These are phyloP conservation scores for Penicillium waksmanii DNA, from an alignment of 495 filamentous ascomycete species.

Conservation along the genomic window DNA sequence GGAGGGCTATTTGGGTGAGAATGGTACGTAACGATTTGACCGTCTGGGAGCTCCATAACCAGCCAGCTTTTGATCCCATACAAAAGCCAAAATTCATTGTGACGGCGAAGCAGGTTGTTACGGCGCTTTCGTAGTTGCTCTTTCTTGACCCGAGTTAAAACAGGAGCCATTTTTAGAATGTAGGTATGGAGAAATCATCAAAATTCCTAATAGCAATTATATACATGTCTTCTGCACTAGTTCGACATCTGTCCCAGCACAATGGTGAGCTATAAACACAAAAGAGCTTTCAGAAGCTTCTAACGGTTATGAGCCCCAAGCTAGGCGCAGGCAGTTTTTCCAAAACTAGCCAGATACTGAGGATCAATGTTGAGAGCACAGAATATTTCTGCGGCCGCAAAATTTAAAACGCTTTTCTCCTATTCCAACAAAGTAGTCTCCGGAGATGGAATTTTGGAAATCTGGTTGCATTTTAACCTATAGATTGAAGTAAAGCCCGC, in stretches of 20 bases:
- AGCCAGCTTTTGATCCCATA: constrained; percentile 9
- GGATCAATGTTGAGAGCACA: neutral
- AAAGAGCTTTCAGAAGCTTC: neutral
- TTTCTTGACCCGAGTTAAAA: neutral
- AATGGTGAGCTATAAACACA: neutral
- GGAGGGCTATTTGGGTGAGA: neutral
- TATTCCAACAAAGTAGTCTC: neutral
- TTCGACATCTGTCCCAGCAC: neutral
- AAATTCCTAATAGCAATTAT: neutral
- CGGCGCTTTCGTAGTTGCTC: neutral
- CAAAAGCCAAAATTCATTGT: neutral
- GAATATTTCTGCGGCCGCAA: neutral
- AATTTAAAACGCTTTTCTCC: neutral
- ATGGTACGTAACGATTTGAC: constrained; percentile 7
- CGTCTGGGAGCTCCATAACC: constrained; percentile 1
- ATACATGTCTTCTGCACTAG: neutral
- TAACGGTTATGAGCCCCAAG: neutral
- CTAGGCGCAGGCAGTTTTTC: too few species aligned
- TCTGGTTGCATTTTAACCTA: neutral
- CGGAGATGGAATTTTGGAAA: neutral
- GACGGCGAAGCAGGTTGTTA: constrained; percentile 1
- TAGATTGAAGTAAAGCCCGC: neutral
- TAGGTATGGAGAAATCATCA: neutral
- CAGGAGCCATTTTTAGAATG: neutral
- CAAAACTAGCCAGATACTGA: neutral